These are phyloP conservation scores for Ananas comosus DNA, from an alignment of 176 grass and related monocot genomes.

Conservation along the genomic window DNA sequence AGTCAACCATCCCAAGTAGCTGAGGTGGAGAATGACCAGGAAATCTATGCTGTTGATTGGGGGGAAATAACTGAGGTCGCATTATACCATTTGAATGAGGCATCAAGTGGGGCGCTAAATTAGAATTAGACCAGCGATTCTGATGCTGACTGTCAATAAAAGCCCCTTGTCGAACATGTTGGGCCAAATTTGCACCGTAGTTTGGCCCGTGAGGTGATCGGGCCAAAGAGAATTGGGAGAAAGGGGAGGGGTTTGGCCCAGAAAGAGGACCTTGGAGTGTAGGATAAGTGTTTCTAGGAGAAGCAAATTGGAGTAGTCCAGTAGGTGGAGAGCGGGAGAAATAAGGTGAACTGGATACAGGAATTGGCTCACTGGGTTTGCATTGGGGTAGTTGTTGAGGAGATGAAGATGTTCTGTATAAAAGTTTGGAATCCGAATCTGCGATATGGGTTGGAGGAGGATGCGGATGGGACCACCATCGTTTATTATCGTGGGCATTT, in stretches of 20 bases:
- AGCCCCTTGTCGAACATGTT: conserved; percentile 12
- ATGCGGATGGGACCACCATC: conserved; percentile 29
- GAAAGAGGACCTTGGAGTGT: conserved; percentile 31
- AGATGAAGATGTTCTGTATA: conserved; percentile 53
- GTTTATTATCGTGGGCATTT: conserved; percentile 18
- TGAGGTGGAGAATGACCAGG: conserved; percentile 50
- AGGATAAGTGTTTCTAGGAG: conserved; percentile 32
- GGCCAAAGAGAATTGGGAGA: conserved; percentile 22
- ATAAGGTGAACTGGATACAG: conserved; percentile 38
- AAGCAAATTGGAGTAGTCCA: conserved; percentile 30
- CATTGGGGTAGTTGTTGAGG: conserved; percentile 51
- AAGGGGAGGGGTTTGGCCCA: conserved; percentile 30
- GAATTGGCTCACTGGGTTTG: conserved; percentile 52
- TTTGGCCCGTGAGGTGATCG: conserved; percentile 26
- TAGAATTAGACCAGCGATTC: conserved; percentile 2
- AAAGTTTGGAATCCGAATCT: conserved; percentile 11
- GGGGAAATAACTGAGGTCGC: conserved; percentile 23
- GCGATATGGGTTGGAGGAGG: conserved; percentile 1
- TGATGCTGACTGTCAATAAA: conserved; percentile 3
- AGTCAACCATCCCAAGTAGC: conserved; percentile 36
- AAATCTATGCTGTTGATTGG: conserved; percentile 39
- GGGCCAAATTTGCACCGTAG: conserved; percentile 27
- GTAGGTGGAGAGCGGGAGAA: conserved; percentile 31
- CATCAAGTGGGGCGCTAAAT: conserved; percentile 26
- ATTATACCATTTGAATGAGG: conserved; percentile 35